Conservation (phyloP, 73 alveolate genomes). For the Paramecium sexaurelia region DNA sequence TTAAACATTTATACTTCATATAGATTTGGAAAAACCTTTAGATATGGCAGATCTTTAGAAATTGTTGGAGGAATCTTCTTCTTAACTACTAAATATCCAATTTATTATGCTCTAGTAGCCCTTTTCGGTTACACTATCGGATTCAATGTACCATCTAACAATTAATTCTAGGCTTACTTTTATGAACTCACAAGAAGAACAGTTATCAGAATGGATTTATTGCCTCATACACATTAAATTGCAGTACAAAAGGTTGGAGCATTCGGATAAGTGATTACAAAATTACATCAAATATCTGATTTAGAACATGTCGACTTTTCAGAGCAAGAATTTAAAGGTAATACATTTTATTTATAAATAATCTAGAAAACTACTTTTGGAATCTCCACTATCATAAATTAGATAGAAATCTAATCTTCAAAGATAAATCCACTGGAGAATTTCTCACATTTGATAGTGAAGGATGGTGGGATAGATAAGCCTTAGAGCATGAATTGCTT, state of each 20-base stretch:
- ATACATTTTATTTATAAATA: background rate
- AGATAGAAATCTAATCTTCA: constrained; percentile 56
- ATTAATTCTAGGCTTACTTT: constrained; percentile 57
- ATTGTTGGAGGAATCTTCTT: background rate
- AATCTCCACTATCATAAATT: constrained; percentile 40
- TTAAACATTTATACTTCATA: background rate
- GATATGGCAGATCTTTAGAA: constrained; percentile 29
- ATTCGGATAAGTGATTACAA: constrained; percentile 56
- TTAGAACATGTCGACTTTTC: constrained; percentile 58
- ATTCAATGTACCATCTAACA: background rate
- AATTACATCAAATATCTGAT: constrained; percentile 51
- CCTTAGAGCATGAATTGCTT: constrained; percentile 62
- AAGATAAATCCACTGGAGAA: constrained; percentile 65
- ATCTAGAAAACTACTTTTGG: constrained; percentile 68
- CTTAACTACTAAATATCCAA: constrained; percentile 3
- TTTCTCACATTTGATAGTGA: constrained; percentile 56
- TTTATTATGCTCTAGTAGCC: background rate
- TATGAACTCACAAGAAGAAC: constrained; percentile 69
- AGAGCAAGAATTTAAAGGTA: constrained; percentile 44
- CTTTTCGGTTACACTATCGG: background rate
- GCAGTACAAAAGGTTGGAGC: constrained; percentile 61
- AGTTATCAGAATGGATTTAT: constrained; percentile 65
- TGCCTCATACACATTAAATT: constrained; percentile 63
- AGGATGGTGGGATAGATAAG: constrained; percentile 68
- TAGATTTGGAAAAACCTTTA: constrained; percentile 28